These are phyloP conservation scores for Penicillium sp. DNA, from an alignment of 2,329 filamentous ascomycete species.

Conservation along the genomic window DNA sequence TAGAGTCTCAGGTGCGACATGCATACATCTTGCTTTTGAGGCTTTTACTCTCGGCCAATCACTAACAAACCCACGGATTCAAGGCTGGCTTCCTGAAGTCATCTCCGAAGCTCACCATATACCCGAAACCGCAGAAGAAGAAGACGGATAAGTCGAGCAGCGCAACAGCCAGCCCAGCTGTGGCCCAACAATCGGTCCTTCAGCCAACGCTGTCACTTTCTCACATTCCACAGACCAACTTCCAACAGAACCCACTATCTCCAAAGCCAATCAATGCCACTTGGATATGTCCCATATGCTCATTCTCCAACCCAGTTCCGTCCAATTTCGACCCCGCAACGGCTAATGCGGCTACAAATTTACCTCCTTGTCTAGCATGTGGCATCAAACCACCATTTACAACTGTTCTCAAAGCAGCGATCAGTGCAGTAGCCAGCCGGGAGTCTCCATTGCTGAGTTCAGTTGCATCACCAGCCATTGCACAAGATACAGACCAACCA, in stretches of 20 bases:
- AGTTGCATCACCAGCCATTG: background rate
- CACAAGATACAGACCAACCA: background rate
- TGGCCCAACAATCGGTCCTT: constrained; percentile 27
- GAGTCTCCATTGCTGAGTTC: constrained; percentile 17
- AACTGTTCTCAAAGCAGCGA: constrained; percentile 80
- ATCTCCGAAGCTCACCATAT: constrained; percentile 85
- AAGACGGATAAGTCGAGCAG: constrained; percentile 53
- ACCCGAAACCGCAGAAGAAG: constrained; percentile 74
- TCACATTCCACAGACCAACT: constrained; percentile 28
- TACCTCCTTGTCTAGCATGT: constrained; percentile 86
- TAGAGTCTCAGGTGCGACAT: constrained; percentile 73
- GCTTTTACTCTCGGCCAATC: constrained; percentile 4
- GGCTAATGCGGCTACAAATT: constrained; percentile 72
- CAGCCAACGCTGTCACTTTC: constrained; percentile 34
- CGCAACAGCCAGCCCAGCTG: constrained; percentile 43
- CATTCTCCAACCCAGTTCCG: constrained; percentile 87
- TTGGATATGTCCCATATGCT: constrained; percentile 96
- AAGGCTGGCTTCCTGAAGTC: constrained; percentile 91
- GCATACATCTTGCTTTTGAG: constrained; percentile 5
- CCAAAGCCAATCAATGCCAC: constrained; percentile 59
- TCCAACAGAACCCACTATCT: constrained; percentile 33
- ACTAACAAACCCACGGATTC: background rate
- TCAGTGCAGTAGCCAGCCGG: constrained; percentile 63
- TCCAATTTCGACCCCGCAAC: constrained; percentile 87
- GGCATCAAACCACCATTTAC: constrained; percentile 87